Evolutionary conservation across 2,329 filamentous ascomycete genomes (phyloP).

Genomic region (Thelonectria discophora): DNA sequence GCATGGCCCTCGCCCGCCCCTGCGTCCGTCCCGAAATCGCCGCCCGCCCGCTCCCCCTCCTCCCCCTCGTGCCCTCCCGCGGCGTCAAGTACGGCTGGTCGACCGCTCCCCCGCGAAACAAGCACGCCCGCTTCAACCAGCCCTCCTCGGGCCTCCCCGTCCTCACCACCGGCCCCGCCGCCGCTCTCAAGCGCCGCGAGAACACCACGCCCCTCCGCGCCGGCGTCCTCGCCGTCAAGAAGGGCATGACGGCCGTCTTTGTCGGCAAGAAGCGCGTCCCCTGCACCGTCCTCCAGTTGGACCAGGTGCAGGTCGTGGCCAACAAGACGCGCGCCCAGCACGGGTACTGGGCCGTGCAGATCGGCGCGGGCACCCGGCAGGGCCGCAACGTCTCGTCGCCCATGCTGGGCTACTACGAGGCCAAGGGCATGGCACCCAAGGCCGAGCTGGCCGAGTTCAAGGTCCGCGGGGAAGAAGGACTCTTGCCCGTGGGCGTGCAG

Average conservation of each 20-base stretch:
- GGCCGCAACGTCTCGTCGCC: constrained; percentile 82
- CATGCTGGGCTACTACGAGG: constrained; percentile 87
- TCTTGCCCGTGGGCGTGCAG: constrained; percentile 78
- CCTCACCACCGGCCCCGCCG: constrained; percentile 66
- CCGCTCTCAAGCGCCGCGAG: constrained; percentile 67
- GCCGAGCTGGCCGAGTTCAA: constrained; percentile 85
- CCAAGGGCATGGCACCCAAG: constrained; percentile 84
- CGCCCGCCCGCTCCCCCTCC: constrained; percentile 52
- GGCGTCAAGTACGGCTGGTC: constrained; percentile 69
- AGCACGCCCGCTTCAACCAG: constrained; percentile 70
- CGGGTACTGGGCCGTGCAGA: constrained; percentile 94
- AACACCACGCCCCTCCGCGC: constrained; percentile 73
- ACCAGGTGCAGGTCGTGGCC: constrained; percentile 87
- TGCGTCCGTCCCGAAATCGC: constrained; percentile 42
- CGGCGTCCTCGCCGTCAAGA: constrained; percentile 87
- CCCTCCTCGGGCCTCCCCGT: constrained; percentile 62
- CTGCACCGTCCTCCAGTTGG: constrained; percentile 93
- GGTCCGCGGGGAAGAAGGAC: constrained; percentile 76
- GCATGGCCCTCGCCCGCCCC: constrained; percentile 55
- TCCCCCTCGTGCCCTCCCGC: constrained; percentile 57
- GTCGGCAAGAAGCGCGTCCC: constrained; percentile 79
- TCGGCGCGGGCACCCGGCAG: constrained; percentile 80
- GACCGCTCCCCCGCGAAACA: constrained; percentile 61
- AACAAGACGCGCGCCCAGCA: constrained; percentile 83
- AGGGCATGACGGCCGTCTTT: constrained; percentile 95